These are phyloP conservation scores for Phylloporus rhodoxanthus DNA, from an alignment of 768 basidiomycete genomes.

Conservation along the genomic window DNA sequence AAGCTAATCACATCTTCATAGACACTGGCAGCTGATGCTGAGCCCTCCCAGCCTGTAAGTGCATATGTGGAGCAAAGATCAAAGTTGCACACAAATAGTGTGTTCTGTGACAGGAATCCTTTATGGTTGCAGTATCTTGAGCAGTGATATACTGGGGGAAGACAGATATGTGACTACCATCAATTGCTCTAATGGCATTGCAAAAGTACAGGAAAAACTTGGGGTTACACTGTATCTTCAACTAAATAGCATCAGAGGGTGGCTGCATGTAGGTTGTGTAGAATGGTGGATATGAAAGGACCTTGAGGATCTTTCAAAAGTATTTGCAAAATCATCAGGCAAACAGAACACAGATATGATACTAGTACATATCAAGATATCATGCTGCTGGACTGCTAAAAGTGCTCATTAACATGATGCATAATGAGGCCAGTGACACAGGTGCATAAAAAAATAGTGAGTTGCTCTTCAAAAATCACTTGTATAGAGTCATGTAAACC, in stretches of 20 bases:
- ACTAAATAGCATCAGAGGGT: conserved; percentile 7
- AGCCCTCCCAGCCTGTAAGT: conserved; percentile 38
- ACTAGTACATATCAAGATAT: background rate
- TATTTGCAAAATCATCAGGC: background rate
- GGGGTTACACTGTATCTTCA: conserved; percentile 19
- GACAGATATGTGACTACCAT: background rate
- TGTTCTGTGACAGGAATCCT: conserved; percentile 32
- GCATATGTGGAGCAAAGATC: conserved; percentile 34
- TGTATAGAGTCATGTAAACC: background rate
- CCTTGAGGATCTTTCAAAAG: background rate
- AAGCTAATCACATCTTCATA: too few species aligned
- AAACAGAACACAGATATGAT: background rate
- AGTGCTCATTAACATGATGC: background rate
- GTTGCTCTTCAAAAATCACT: background rate
- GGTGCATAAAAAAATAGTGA: background rate
- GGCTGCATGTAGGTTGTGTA: conserved; percentile 17
- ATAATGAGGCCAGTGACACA: background rate
- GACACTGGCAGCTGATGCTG: too few species aligned
- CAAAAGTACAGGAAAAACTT: conserved; percentile 32
- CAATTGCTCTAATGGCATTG: conserved; percentile 29
- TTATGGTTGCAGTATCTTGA: conserved; percentile 14
- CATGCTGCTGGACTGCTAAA: background rate
- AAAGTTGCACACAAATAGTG: conserved; percentile 32
- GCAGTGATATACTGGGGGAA: background rate
- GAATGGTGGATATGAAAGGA: background rate